These are phyloP conservation scores for Lippia alba DNA, from an alignment of 305 asterid species.

Conservation along the genomic window DNA sequence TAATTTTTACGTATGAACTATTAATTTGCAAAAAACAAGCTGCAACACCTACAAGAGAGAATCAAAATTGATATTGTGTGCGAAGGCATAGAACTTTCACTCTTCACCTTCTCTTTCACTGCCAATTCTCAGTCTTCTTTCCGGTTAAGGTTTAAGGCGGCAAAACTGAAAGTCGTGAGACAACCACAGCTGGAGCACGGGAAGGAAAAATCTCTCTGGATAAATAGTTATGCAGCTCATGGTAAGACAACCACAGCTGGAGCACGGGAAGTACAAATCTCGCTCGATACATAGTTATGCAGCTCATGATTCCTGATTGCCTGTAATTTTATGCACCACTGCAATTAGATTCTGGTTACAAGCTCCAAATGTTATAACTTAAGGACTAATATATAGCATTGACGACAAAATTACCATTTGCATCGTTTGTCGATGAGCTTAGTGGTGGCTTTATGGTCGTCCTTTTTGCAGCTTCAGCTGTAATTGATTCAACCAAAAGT, in stretches of 20 bases:
- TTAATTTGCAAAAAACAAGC: conserved; percentile 12
- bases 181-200: conserved; percentile 5
- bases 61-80: conserved; percentile 15
- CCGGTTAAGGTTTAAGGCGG: neutral
- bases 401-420: conserved; percentile 43
- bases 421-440: conserved; percentile 32
- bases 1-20: neutral
- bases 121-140: conserved; percentile 10
- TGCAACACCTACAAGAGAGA: neutral
- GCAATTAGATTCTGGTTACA: conserved; percentile 24
- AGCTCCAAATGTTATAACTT: neutral
- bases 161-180: neutral
- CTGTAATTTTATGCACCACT: conserved; percentile 37
- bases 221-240: no score
- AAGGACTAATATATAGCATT: neutral
- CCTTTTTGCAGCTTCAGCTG: conserved; percentile 61
- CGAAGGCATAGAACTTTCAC: neutral
- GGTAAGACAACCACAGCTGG: neutral
- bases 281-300: neutral
- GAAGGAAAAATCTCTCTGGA: no score
- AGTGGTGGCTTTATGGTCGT: conserved; percentile 48
- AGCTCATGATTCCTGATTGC: conserved; percentile 36
- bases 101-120: conserved; percentile 1
- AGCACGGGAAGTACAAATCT: conserved; percentile 3
- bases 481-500: conserved; percentile 24